phyloP scores from a whole-genome alignment of 768 basidiomycete genomes.

The Lactifluus subvellereus region DNA sequence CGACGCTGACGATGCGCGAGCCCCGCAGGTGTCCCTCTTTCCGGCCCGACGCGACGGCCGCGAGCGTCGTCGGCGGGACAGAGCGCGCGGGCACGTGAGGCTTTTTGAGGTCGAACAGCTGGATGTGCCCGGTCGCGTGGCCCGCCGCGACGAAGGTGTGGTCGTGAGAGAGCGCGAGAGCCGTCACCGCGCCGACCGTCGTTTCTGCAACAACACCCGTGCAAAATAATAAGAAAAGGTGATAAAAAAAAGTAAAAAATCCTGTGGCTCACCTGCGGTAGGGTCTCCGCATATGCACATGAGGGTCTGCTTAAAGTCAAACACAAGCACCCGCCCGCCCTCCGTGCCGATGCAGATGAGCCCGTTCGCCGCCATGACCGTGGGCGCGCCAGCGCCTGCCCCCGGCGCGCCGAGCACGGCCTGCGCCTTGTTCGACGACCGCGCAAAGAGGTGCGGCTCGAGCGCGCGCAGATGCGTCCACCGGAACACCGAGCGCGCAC shows the following conservation, averaged over 20 bases:
- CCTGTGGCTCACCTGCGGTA: constrained; percentile 41
- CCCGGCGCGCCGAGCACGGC: constrained; percentile 53
- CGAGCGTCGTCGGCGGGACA: constrained; percentile 61
- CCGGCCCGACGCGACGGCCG: constrained; percentile 65
- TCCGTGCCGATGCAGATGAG: constrained; percentile 87
- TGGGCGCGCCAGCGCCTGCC: constrained; percentile 52
- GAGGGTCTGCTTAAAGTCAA: constrained; percentile 86
- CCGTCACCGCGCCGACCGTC: constrained; percentile 72
- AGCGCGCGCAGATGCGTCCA: constrained; percentile 68
- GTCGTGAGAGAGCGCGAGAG: constrained; percentile 86
- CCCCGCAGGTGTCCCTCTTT: constrained; percentile 83
- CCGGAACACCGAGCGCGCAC: constrained; percentile 55
- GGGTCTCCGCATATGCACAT: constrained; percentile 75
- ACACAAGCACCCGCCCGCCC: constrained; percentile 70
- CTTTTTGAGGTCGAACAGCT: constrained; percentile 75
- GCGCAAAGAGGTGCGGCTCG: constrained; percentile 50
- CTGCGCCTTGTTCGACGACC: constrained; percentile 52
- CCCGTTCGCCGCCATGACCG: constrained; percentile 79
- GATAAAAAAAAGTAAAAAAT: not conserved
- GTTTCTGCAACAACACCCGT: constrained; percentile 38
- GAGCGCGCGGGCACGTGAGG: constrained; percentile 63
- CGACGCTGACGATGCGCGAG: constrained; percentile 72
- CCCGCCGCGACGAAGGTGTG: constrained; percentile 91
- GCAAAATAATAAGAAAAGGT: no score
- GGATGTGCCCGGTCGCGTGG: constrained; percentile 77